Evolutionary conservation across 257 asterid species (phyloP).

Genomic region (Nicotiana knightiana): DNA sequence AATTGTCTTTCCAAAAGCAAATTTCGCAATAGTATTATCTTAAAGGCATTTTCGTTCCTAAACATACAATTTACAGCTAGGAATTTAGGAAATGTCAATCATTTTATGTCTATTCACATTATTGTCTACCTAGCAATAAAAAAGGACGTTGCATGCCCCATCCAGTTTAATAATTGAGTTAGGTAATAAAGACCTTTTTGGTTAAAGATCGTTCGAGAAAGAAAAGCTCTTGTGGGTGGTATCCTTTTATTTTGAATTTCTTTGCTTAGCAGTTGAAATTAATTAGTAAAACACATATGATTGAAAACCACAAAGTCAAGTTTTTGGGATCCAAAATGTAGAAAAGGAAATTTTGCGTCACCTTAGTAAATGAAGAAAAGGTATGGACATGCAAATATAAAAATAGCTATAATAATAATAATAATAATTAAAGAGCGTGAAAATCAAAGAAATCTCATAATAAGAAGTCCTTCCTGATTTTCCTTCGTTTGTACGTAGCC

Average conservation of each 20-base stretch:
- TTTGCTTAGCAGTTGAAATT: neutral
- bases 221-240: neutral
- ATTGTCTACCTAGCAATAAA: neutral
- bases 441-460: neutral
- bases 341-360: neutral
- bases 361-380: neutral
- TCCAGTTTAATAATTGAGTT: neutral
- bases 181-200: neutral
- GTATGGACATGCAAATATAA: neutral
- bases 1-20: neutral
- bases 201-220: neutral
- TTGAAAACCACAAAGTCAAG: neutral
- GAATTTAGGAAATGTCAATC: neutral
- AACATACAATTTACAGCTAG: neutral
- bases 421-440: neutral
- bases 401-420: neutral
- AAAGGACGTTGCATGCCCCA: neutral
- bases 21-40: neutral
- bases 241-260: neutral
- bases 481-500: neutral
- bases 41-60: neutral
- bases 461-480: neutral
- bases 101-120: neutral
- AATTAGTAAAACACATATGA: neutral
- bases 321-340: neutral